Conservation (phyloP, 148 eudicot species). For the Beta vulgaris region DNA sequence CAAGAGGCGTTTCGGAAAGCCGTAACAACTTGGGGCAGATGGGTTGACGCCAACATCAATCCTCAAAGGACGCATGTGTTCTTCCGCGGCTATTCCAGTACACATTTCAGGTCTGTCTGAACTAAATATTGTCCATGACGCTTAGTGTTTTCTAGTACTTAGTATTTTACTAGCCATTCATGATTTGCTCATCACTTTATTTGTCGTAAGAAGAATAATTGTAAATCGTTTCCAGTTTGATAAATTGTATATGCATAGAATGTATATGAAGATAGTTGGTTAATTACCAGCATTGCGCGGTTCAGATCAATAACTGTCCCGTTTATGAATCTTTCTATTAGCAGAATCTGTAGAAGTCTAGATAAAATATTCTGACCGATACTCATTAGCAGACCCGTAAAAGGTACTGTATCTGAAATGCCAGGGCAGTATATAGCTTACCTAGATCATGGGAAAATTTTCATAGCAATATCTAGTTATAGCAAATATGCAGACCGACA, state of each 20-base stretch:
- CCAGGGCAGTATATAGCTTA: no score
- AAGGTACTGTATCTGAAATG: no score
- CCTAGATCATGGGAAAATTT: no score
- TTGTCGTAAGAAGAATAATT: no score
- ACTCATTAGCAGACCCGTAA: no score
- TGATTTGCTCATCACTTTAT: neutral
- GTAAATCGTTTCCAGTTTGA: neutral
- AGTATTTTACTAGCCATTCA: neutral
- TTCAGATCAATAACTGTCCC: neutral
- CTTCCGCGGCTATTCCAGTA: conserved; percentile 85
- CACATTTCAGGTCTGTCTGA: conserved; percentile 80
- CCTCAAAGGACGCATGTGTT: conserved; percentile 62
- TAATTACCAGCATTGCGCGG: neutral
- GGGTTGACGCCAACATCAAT: conserved; percentile 75
- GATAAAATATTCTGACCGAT: neutral
- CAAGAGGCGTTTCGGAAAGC: conserved; percentile 83
- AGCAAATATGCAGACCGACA: no score
- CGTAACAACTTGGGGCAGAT: conserved; percentile 89
- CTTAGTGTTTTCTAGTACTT: neutral
- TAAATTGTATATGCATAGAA: neutral
- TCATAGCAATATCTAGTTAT: no score
- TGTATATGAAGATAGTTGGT: neutral
- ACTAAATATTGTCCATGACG: neutral
- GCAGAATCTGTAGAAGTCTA: neutral
- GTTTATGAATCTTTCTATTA: neutral